Evolutionary conservation across 805 yeast genomes (phyloP).

Genomic region (Candida nonsorbophila): DNA sequence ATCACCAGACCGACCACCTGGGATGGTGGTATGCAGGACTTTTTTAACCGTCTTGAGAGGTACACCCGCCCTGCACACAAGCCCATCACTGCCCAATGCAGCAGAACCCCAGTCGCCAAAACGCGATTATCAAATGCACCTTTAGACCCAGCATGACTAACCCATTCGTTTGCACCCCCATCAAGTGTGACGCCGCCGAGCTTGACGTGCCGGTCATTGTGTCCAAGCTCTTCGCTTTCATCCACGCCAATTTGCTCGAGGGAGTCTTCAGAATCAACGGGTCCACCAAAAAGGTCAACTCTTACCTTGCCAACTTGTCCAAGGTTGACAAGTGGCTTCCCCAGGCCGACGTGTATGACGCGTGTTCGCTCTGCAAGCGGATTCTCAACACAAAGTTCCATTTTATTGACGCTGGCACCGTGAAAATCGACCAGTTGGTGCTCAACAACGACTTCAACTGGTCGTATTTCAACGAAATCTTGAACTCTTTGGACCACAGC

Average conservation of each 20-base stretch:
- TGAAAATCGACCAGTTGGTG: neutral
- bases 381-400: slow-evolving; percentile 11
- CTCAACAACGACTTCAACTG: slow-evolving; percentile 2
- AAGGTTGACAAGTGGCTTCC: slow-evolving; percentile 14
- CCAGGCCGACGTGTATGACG: slow-evolving; percentile 17
- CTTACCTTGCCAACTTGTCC: slow-evolving; percentile 10
- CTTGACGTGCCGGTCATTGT: slow-evolving; percentile 15
- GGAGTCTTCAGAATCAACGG: slow-evolving; percentile 30
- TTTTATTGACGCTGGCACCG: slow-evolving; percentile 8
- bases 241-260: slow-evolving; percentile 14
- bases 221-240: slow-evolving; percentile 14
- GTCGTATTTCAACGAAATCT: slow-evolving; percentile 3
- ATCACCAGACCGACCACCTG: no score
- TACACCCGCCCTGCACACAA: no score
- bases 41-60: no score
- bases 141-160: neutral
- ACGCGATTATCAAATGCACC: no score
- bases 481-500: slow-evolving; percentile 1
- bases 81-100: no score
- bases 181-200: no score
- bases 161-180: no score
- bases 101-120: no score
- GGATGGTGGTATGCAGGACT: no score
- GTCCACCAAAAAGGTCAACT: slow-evolving; percentile 19
- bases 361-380: slow-evolving; percentile 21